Evolutionary conservation across 2,329 filamentous ascomycete genomes (phyloP).

Genomic region (Exophiala lecanii-corni): DNA sequence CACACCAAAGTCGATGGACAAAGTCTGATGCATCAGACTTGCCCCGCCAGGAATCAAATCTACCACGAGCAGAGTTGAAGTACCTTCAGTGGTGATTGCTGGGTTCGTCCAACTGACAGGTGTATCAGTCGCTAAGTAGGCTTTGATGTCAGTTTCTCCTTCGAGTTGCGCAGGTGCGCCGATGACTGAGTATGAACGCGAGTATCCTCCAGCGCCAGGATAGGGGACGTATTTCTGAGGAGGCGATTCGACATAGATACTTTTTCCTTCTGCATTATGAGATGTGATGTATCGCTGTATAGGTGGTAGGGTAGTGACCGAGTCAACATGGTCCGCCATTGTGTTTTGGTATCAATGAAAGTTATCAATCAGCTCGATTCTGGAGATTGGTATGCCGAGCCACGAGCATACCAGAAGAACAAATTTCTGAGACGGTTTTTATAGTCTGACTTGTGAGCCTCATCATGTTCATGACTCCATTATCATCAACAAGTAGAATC

Average conservation of each 20-base stretch:
- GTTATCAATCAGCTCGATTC: too few species aligned
- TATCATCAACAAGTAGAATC: too few species aligned
- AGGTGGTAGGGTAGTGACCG: too few species aligned
- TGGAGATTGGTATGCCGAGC: too few species aligned
- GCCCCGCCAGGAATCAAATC: slow-evolving; percentile 16
- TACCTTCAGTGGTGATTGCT: slow-evolving; percentile 15
- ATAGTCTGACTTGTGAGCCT: too few species aligned
- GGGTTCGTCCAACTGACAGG: slow-evolving; percentile 12
- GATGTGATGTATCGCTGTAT: too few species aligned
- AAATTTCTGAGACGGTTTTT: too few species aligned
- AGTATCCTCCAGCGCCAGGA: slow-evolving; percentile 8
- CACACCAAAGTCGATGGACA: slow-evolving; percentile 20
- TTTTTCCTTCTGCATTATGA: too few species aligned
- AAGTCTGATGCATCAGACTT: slow-evolving; percentile 19
- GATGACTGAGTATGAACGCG: slow-evolving; percentile 22
- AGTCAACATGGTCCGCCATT: neutral
- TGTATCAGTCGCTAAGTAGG: slow-evolving; percentile 12
- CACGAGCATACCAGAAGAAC: too few species aligned
- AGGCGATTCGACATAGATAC: slow-evolving; percentile 14
- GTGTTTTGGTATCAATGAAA: too few species aligned
- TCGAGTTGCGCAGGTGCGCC: slow-evolving; percentile 13
- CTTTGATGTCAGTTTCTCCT: slow-evolving; percentile 18
- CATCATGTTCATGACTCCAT: too few species aligned
- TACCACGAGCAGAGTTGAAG: slow-evolving; percentile 19
- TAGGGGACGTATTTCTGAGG: slow-evolving; percentile 11